A percentile compares a stretch with the other conserved stretches of the same genome.
Evolutionary conservation across 768 basidiomycete species (phyloP).

Genomic region (Xanthoconium stramineum): DNA sequence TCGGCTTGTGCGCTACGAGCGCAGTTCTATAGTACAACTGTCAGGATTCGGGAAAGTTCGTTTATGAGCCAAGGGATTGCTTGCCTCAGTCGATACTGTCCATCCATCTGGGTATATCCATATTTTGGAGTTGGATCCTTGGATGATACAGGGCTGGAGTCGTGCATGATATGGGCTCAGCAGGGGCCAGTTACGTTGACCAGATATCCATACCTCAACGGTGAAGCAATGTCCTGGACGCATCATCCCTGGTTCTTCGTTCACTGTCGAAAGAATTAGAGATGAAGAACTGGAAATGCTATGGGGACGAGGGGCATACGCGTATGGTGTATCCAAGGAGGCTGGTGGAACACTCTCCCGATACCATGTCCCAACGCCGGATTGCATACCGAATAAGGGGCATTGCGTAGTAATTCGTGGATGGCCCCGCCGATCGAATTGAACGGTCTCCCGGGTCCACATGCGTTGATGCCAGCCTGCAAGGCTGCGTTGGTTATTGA

Average conservation of each 20-base stretch:
- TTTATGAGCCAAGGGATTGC: constrained; percentile 12
- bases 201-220: constrained; percentile 60
- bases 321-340: constrained; percentile 81
- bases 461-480: constrained; percentile 65
- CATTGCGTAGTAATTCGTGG: constrained; percentile 40
- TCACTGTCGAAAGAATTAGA: constrained; percentile 45
- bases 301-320: constrained; percentile 38
- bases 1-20: constrained; percentile 84
- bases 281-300: background rate
- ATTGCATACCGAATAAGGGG: constrained; percentile 56
- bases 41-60: background rate
- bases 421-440: constrained; percentile 72
- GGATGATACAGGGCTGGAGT: constrained; percentile 67
- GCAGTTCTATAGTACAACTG: constrained; percentile 51
- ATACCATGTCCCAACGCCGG: constrained; percentile 88
- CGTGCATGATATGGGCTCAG: background rate
- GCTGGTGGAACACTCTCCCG: constrained; percentile 72
- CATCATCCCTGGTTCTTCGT: constrained; percentile 83
- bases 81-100: constrained; percentile 86
- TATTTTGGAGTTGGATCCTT: constrained; percentile 62
- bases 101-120: constrained; percentile 91
- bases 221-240: constrained; percentile 86
- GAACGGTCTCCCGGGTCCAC: constrained; percentile 70
- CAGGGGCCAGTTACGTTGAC: background rate
- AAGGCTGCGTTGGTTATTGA: constrained; percentile 61